A percentile compares a stretch with the other conserved stretches of the same genome.
These are phyloP conservation scores for Xylaria nigripes DNA, from an alignment of 495 filamentous ascomycete genomes.

Conservation along the genomic window DNA sequence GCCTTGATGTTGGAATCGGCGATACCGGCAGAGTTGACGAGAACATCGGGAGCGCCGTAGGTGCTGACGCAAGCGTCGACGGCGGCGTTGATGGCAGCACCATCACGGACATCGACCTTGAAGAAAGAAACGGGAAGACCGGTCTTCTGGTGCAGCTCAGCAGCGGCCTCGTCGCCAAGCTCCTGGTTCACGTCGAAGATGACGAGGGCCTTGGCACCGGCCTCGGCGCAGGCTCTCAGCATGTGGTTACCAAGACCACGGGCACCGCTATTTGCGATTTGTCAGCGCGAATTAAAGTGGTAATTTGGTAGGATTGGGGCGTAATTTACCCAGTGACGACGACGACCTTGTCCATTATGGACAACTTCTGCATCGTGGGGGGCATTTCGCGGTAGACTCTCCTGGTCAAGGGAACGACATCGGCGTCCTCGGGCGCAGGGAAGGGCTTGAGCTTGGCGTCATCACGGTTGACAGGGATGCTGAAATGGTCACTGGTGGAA, in stretches of 20 bases:
- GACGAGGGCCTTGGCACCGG: conserved; percentile 60
- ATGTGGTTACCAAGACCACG: conserved; percentile 70
- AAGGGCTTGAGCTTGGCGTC: conserved; percentile 29
- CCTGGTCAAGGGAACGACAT: conserved; percentile 37
- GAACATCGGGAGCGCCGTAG: conserved; percentile 59
- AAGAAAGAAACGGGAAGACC: conserved; percentile 67
- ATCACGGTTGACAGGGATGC: conserved; percentile 66
- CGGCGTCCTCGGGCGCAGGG: conserved; percentile 26
- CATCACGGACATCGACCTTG: conserved; percentile 68
- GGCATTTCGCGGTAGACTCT: conserved; percentile 42
- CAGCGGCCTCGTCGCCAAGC: conserved; percentile 58
- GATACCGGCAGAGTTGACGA: conserved; percentile 80
- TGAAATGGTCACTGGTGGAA: conserved; percentile 54
- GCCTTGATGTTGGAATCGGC: conserved; percentile 56
- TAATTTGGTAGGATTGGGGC: not conserved
- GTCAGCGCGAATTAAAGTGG: conserved; percentile 15
- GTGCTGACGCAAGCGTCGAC: conserved; percentile 51
- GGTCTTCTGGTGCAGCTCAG: conserved; percentile 56
- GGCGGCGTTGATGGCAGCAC: conserved; percentile 50
- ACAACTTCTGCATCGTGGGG: conserved; percentile 55
- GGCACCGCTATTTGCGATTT: conserved; percentile 48
- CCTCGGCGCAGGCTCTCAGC: conserved; percentile 66
- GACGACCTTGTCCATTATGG: conserved; percentile 57
- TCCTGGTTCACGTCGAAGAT: conserved; percentile 69
- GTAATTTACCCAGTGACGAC: conserved; percentile 60